phyloP scores from a whole-genome alignment of 257 asterid species.

The Datura wrightii region DNA sequence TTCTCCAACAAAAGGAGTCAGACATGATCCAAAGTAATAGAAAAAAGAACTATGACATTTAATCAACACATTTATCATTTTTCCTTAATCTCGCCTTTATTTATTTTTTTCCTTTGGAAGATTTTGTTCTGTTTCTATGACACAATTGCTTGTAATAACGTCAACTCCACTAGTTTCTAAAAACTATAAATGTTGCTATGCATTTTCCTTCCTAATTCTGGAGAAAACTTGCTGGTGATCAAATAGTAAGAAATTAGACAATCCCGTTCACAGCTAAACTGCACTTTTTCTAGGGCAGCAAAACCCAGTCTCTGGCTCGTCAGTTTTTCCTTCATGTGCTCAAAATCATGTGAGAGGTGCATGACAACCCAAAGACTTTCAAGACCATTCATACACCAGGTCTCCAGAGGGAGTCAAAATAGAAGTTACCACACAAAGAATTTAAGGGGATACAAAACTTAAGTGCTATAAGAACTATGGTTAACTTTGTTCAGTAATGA shows the following conservation, averaged over 20 bases:
- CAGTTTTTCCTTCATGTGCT: not conserved
- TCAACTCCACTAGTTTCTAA: conserved; percentile 10
- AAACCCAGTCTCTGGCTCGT: not conserved
- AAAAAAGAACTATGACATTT: not conserved
- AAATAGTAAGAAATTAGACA: not conserved
- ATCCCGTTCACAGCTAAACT: not conserved
- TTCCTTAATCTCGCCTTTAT: not conserved
- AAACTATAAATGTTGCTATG: not conserved
- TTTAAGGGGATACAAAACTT: not conserved
- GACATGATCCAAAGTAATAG: not conserved
- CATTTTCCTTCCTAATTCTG: conserved; percentile 5
- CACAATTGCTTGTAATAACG: not conserved
- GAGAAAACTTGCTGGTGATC: not conserved
- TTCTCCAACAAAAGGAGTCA: not conserved
- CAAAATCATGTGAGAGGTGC: not conserved
- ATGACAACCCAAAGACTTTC: not conserved
- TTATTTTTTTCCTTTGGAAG: not conserved
- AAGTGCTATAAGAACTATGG: not conserved
- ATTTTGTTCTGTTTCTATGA: not conserved
- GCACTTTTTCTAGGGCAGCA: not conserved
- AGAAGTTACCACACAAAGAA: not conserved
- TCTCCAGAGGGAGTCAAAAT: not conserved
- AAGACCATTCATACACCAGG: not conserved
- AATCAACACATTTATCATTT: not conserved
- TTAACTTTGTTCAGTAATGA: not conserved